phyloP scores from a whole-genome alignment of 441 rosid species.

The Brassica balearica region DNA sequence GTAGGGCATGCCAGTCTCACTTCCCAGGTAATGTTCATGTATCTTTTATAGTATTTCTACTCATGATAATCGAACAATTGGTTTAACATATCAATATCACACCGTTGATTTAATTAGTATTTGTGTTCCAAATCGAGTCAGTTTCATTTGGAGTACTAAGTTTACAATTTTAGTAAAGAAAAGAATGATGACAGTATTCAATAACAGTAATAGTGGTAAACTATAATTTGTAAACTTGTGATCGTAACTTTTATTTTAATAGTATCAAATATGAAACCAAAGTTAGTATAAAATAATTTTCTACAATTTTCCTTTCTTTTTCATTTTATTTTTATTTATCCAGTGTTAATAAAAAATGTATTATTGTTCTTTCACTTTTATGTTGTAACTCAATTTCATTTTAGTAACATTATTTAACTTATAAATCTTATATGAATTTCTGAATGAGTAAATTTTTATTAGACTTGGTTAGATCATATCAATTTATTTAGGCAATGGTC shows the following conservation, averaged over 20 bases:
- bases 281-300: too few relatives aligned
- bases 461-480: background rate
- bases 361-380: background rate
- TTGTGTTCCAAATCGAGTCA: background rate
- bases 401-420: background rate
- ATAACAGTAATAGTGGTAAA: too few relatives aligned
- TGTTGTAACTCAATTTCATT: background rate
- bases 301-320: too few relatives aligned
- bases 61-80: background rate
- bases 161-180: background rate
- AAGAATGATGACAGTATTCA: too few relatives aligned
- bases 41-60: background rate
- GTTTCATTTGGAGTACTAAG: background rate
- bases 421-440: background rate
- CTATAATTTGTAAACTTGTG: too few relatives aligned
- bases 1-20: slow-evolving; percentile 26
- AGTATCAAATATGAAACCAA: background rate
- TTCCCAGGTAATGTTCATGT: slow-evolving; percentile 8
- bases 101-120: too few relatives aligned
- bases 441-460: background rate
- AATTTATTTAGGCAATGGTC: background rate
- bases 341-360: background rate
- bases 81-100: too few relatives aligned
- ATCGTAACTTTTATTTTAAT: too few relatives aligned
- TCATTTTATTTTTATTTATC: too few relatives aligned